Evolutionary conservation across 1,284 basidiomycete species (phyloP), one percentile per base, ranked within the genome.

Genomic region (Ustilago bromivora): DNA sequence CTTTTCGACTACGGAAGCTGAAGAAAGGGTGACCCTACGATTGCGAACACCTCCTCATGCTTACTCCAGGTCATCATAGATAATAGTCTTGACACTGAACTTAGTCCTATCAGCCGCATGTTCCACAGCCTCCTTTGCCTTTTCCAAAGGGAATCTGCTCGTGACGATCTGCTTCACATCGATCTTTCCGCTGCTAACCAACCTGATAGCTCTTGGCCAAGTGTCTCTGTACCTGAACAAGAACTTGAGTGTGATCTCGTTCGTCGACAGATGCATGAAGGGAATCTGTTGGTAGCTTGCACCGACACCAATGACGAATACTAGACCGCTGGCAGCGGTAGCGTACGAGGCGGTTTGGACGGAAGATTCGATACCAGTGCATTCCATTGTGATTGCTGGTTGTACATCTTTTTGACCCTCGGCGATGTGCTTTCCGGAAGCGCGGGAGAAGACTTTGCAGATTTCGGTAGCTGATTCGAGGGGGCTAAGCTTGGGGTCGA

Each of bases 111-210:
- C 89, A 46, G 90, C 90, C 19, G 92, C 93, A 15, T 91, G 90
- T 72, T 93, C 88, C 89, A 98, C 96, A 5, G 95, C 95, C 66
- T 89, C 88, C 55, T 91, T 88, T 28, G 94, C 93, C 47, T 93
- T 87, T 51, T 91, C 89, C 79, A 96, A 92, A 19, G 89, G 85
- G 88, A 92, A 96, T 34, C 92, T 89, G 85, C 95, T 94, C 7
- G 95, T 94, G 59, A 97, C 93, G 46, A 98, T 89, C 13, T 94
- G 92, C 87, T 93, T 95, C 76, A 97, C 89, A 87, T 96, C 89
- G 82, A 97, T 90, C 84, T 92, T 92, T 54, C 93, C 93, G 70
- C 90, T 90, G 54, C 92, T 88, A 40, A 92, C 92, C 46, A 97
- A 90, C 23, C 92, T 90, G 80, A 96, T 93, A 19, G 94, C 94